Percentiles rank a stretch among this genome's conserved stretches.
These are phyloP conservation scores for Hypoxylon sp. DNA, from an alignment of 2,329 filamentous ascomycete species.

Conservation along the genomic window DNA sequence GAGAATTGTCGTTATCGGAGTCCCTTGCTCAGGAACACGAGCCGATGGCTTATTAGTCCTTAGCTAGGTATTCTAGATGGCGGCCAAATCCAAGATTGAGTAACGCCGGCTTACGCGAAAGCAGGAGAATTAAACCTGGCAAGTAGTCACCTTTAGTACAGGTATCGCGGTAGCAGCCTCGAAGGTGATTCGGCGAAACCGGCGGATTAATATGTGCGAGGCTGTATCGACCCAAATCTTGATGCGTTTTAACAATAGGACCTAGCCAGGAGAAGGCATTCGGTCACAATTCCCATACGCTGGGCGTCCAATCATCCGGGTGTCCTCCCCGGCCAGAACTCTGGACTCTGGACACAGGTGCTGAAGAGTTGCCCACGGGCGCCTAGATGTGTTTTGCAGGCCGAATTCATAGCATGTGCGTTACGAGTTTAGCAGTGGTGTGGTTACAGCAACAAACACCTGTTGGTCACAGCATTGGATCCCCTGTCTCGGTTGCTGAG, in stretches of 20 bases:
- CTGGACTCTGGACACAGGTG: slow-evolving; percentile 15
- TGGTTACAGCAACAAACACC: slow-evolving; percentile 35
- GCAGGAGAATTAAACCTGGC: slow-evolving; percentile 30
- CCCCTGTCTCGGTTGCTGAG: slow-evolving; percentile 34
- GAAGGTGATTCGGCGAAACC: slow-evolving; percentile 38
- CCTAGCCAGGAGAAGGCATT: slow-evolving; percentile 17
- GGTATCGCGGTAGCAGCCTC: slow-evolving; percentile 23
- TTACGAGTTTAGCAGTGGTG: slow-evolving; percentile 23
- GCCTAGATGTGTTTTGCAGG: slow-evolving; percentile 12
- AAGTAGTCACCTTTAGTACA: slow-evolving; percentile 32
- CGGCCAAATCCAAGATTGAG: slow-evolving; percentile 27
- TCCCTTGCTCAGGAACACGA: slow-evolving; percentile 34
- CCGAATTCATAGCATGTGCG: slow-evolving; percentile 29
- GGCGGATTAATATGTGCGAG: slow-evolving; percentile 37
- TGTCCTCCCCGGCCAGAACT: slow-evolving; percentile 32
- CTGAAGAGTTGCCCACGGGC: slow-evolving; percentile 18
- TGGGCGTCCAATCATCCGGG: slow-evolving; percentile 35
- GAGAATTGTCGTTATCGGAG: slow-evolving; percentile 32
- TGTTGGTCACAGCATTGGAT: slow-evolving; percentile 35
- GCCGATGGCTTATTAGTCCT: slow-evolving; percentile 33
- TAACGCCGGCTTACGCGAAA: slow-evolving; percentile 36
- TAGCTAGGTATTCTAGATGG: slow-evolving; percentile 7
- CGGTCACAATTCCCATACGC: slow-evolving; percentile 27
- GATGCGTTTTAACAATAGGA: slow-evolving; percentile 23
- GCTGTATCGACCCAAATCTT: slow-evolving; percentile 34